Evolutionary conservation across 2,329 filamentous ascomycete species (phyloP), one percentile per base, ranked within the genome.

Genomic region (Ceratocystis variospora): DNA sequence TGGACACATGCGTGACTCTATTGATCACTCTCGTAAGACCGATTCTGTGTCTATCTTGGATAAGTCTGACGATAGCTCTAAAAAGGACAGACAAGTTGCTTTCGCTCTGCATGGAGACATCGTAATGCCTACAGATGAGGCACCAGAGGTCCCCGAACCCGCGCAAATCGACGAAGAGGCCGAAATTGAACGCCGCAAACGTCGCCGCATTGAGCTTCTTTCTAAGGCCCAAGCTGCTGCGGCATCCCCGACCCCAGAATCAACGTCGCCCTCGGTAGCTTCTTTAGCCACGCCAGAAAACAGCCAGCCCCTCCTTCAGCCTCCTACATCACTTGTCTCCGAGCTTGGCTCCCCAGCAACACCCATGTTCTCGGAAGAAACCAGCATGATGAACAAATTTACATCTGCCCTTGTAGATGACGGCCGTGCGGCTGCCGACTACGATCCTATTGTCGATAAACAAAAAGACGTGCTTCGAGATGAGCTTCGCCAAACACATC

Each of bases 391-490:
- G 19, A 67, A 53, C 19, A 65, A 48, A 10, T 61, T 64, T 19
- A 57, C 33, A 3, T 50, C 65, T 15, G 31, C 25, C 12, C 63
- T 59, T 48, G 19, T 12, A 78, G 78, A 79, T 1, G 87, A 94
- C 71, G 90, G 87, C 5, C 88, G 89, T 5, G 96, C 91, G n/a
- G 92, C 92, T 59, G 91, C 90, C 68, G 90, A 96, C 74, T 96
- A 96, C 73, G 90, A 96, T 72, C 92, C 92, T 0, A 94, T 87
- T 1, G 80, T 86, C 70, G 92, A 96, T 73, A 94, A 93, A 88
- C 81, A 87, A 73, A 89, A 95, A 74, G 91, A 96, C 71, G 84
- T 85, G 71, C 80, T 84, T 68, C 84, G 87, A 66, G 85, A 89
- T 71, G 85, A 86, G 70, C 80, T 84, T 71, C 82, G 86, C 68